Conservation (phyloP, 202 grass and related monocot genomes). For the Setaria italica region DNA sequence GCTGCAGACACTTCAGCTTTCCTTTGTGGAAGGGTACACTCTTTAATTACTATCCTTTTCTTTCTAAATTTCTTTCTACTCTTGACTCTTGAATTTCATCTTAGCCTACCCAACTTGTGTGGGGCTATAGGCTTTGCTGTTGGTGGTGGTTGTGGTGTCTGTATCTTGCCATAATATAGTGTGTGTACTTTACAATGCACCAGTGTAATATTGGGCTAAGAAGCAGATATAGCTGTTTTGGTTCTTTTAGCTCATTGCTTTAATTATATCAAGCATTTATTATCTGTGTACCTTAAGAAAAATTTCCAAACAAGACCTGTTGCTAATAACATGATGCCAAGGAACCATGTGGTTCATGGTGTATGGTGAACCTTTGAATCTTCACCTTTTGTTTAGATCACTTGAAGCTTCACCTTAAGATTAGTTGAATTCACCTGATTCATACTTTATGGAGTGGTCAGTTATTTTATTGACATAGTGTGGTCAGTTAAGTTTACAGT, state of each 20-base stretch:
- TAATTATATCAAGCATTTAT: constrained; percentile 6
- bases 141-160: constrained; percentile 13
- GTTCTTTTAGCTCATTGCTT: constrained; percentile 20
- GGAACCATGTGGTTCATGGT: constrained; percentile 21
- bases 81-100: constrained; percentile 2
- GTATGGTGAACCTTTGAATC: constrained; percentile 9
- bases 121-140: not conserved
- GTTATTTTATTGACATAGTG: constrained; percentile 14
- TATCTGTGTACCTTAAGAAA: not conserved
- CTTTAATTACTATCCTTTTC: constrained; percentile 31
- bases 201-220: constrained; percentile 2
- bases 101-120: not conserved
- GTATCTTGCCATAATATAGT: constrained; percentile 9
- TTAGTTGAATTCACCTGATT: constrained; percentile 9
- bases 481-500: not conserved
- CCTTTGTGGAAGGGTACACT: constrained; percentile 86
- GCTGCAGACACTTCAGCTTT: constrained; percentile 98
- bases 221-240: not conserved
- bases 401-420: not conserved
- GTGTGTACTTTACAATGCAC: constrained; percentile 3
- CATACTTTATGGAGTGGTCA: not conserved
- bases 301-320: constrained; percentile 1
- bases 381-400: too few species aligned
- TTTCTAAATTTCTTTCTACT: constrained; percentile 17
- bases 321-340: constrained; percentile 7